Evolutionary conservation across 2,329 filamentous ascomycete species (phyloP), one percentile per base, ranked within the genome.

Genomic region (Colletotrichum musae): DNA sequence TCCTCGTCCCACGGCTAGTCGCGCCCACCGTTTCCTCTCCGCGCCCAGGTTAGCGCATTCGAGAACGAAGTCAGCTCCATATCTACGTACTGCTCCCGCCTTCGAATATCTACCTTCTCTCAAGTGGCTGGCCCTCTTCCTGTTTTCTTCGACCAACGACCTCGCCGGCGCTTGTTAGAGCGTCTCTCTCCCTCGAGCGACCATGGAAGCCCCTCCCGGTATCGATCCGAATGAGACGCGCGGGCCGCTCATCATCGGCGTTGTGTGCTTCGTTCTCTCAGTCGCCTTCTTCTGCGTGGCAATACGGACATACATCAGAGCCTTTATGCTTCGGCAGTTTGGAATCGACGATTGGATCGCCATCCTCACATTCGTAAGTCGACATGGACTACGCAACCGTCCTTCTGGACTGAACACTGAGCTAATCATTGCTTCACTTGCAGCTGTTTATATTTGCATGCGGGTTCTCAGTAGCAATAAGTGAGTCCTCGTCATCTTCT

Each of bases 301-400:
- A 9, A 24, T 71, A 53, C 68, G 70, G 9, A 58, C 73, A 36
- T 77, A 74, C 58, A 75, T 72, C 24, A 60, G 77, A 48, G 64
- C 67, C 4, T 71, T 74, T 15, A 57, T 77, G 15, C 68, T 77
- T 10, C 62, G 74, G 43, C 73, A 75, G 39, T 63, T 77, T 16
- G 77, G 77, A 3, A 60, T 72, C 4, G 76, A 78, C 39, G 77
- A 77, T 53, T 71, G 59, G 54, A 65, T 72, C 7, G 74, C 76
- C 1, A 70, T 76, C 9, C 12, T 71, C 6, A 72, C 76, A 4
- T 62, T 77, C 45, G 76, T 78, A 28, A 13, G 57, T 50, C 26
- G n/a, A 6, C n/a, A 12, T 18, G n/a, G 2, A 1, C 5, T 13
- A 28, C 39, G 2, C 10, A 4, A 36, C 2, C 16, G 28, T 10